Conservation (phyloP, 2,329 filamentous ascomycete genomes). For the Exophiala dermatitidis region DNA sequence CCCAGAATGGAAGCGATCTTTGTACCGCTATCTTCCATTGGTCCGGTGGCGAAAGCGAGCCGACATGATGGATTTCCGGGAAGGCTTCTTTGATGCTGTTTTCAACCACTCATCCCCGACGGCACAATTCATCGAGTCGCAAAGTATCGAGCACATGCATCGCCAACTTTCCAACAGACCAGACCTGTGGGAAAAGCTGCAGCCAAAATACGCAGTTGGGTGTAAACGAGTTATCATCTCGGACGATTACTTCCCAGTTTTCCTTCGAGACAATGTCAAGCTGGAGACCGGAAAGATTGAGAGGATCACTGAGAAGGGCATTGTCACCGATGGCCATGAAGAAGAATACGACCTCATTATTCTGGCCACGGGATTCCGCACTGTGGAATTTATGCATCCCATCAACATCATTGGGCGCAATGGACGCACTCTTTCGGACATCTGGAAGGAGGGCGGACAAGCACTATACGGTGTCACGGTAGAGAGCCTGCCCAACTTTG, state of each 20-base stretch:
- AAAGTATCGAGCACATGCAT: slow-evolving; percentile 38
- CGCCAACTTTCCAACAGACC: slow-evolving; percentile 43
- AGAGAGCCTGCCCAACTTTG: slow-evolving; percentile 49
- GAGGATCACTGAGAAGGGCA: slow-evolving; percentile 41
- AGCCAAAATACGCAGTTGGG: slow-evolving; percentile 46
- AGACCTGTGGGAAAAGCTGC: slow-evolving; percentile 48
- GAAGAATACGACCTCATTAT: slow-evolving; percentile 50
- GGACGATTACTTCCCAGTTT: slow-evolving; percentile 51
- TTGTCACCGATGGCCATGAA: slow-evolving; percentile 41
- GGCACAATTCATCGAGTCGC: slow-evolving; percentile 37
- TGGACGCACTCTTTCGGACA: slow-evolving; percentile 39
- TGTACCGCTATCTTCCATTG: slow-evolving; percentile 47
- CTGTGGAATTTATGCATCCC: slow-evolving; percentile 53
- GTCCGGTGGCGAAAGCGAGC: slow-evolving; percentile 46
- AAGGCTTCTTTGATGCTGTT: slow-evolving; percentile 43
- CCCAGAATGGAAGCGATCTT: slow-evolving; percentile 35
- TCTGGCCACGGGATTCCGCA: slow-evolving; percentile 53
- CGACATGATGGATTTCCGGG: slow-evolving; percentile 48
- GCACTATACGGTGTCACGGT: slow-evolving; percentile 49
- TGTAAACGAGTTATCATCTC: slow-evolving; percentile 40
- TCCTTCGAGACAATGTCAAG: slow-evolving; percentile 42
- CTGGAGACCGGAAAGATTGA: slow-evolving; percentile 48
- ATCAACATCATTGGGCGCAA: slow-evolving; percentile 46
- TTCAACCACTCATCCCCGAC: slow-evolving; percentile 35
- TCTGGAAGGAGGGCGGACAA: slow-evolving; percentile 49